These are phyloP conservation scores for Rhododendron vialii DNA, from an alignment of 148 eudicot species.

Conservation along the genomic window DNA sequence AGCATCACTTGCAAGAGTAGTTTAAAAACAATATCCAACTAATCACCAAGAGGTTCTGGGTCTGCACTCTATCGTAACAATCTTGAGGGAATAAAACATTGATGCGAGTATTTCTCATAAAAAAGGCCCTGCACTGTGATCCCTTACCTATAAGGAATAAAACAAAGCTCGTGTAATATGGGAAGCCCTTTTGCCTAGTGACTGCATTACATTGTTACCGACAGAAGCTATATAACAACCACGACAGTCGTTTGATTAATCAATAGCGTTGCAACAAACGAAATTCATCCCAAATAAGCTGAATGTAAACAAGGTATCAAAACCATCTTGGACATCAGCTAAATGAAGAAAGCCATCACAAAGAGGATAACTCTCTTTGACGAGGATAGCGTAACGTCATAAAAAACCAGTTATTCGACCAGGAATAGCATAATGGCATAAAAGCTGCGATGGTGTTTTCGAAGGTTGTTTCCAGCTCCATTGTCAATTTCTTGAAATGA, in stretches of 20 bases:
- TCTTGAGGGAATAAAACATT: too few species aligned
- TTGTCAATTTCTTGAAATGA: not conserved
- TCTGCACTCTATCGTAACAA: too few species aligned
- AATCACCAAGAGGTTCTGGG: not conserved
- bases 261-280: not conserved
- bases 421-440: not conserved
- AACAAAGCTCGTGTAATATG: not conserved
- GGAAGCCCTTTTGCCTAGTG: not conserved
- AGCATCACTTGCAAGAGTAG: not conserved
- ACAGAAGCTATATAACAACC: not conserved
- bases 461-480: constrained; percentile 3
- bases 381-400: not conserved
- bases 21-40: not conserved
- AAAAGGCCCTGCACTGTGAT: not conserved
- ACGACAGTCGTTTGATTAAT: not conserved
- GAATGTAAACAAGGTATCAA: not conserved
- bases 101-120: not conserved
- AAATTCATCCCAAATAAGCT: not conserved
- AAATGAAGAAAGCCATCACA: not conserved
- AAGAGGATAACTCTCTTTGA: not conserved
- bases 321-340: not conserved
- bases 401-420: not conserved
- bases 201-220: not conserved
- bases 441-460: not conserved
- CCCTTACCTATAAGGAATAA: not conserved